Evolutionary conservation across 208 protist genomes (phyloP).

Genomic region (Trypanosomatidae sp.): DNA sequence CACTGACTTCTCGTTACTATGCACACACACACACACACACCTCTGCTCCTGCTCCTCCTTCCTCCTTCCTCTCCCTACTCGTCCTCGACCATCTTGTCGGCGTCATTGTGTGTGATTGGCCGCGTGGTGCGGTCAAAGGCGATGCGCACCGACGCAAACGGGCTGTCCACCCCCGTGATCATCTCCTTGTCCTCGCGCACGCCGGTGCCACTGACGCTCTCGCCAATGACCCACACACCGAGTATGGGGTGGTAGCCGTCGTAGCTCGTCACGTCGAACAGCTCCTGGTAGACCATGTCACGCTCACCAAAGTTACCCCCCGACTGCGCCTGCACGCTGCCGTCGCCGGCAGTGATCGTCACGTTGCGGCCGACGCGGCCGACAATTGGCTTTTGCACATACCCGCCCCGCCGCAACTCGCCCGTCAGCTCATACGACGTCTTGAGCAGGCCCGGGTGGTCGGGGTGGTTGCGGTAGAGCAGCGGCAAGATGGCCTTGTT

Average conservation of each 20-base stretch:
- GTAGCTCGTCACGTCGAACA: slow-evolving; percentile 45
- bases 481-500: slow-evolving; percentile 87
- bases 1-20: too few relatives aligned
- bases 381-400: slow-evolving; percentile 81
- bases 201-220: slow-evolving; percentile 61
- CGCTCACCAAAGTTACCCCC: slow-evolving; percentile 69
- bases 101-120: slow-evolving; percentile 35
- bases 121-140: slow-evolving; percentile 5
- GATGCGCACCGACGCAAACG: slow-evolving; percentile 65
- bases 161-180: slow-evolving; percentile 74
- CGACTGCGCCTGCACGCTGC: slow-evolving; percentile 39
- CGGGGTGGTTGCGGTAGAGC: slow-evolving; percentile 70
- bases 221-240: slow-evolving; percentile 83
- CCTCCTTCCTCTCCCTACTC: slow-evolving; percentile 7
- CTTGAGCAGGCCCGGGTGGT: slow-evolving; percentile 55
- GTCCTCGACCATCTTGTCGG: slow-evolving; percentile 34
- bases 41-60: not conserved
- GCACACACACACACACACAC: not conserved
- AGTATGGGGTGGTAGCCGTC: slow-evolving; percentile 83
- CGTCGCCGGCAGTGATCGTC: slow-evolving; percentile 41
- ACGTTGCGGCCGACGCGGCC: slow-evolving; percentile 80
- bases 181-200: slow-evolving; percentile 76
- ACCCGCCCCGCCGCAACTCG: slow-evolving; percentile 36
- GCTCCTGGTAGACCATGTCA: slow-evolving; percentile 79
- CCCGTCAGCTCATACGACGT: slow-evolving; percentile 56